phyloP scores from a whole-genome alignment of 2,329 filamentous ascomycete species.

The Trichoderma breve region DNA sequence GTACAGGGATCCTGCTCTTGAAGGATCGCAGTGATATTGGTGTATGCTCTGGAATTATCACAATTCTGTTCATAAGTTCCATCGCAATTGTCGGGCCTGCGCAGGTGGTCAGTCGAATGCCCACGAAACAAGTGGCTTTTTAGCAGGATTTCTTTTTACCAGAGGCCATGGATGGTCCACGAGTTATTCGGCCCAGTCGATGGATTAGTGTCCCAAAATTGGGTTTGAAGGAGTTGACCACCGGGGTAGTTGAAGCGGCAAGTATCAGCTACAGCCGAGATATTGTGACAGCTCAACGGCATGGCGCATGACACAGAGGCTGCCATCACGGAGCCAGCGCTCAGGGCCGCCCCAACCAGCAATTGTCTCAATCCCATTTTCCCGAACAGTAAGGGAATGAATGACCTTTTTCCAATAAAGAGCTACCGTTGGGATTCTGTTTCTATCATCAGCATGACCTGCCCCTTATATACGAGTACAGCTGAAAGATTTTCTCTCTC shows the following conservation, averaged over 20 bases:
- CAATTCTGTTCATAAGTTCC: conserved; percentile 67
- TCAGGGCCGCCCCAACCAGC: not conserved
- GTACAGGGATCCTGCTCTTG: conserved; percentile 52
- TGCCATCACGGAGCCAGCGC: conserved; percentile 1
- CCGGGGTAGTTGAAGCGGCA: conserved; percentile 70
- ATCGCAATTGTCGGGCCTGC: conserved; percentile 60
- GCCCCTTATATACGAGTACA: not conserved
- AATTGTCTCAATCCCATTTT: not conserved
- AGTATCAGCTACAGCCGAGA: conserved; percentile 55
- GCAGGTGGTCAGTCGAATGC: not conserved
- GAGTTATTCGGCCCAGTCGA: conserved; percentile 60
- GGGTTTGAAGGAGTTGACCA: conserved; percentile 68
- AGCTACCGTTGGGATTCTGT: not conserved
- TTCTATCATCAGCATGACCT: not conserved
- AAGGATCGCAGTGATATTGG: conserved; percentile 64
- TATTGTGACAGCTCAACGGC: conserved; percentile 63
- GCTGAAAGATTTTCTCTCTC: not conserved
- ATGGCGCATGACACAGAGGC: conserved; percentile 26
- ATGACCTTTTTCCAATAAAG: not conserved
- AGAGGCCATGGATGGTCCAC: conserved; percentile 72
- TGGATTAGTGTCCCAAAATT: conserved; percentile 72
- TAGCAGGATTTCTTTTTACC: conserved; percentile 40
- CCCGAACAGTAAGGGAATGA: not conserved
- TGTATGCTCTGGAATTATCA: conserved; percentile 59
- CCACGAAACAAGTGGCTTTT: not conserved